phyloP scores from a whole-genome alignment of 2,329 filamentous ascomycete species.

The Nothomitra cinnamomea region DNA sequence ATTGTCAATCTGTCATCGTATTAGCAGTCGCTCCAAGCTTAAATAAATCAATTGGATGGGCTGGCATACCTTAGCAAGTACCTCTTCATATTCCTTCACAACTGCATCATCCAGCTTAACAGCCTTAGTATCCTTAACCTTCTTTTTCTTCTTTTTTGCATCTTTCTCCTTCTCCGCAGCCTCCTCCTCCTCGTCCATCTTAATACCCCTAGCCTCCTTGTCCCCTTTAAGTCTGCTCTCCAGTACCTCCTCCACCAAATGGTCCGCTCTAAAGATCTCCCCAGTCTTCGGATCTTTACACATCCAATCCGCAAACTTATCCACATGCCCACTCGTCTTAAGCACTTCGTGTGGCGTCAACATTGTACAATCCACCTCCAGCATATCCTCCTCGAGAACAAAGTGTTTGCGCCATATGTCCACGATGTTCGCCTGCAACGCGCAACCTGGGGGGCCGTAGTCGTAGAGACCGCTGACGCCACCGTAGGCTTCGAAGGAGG shows the following conservation, averaged over 20 bases:
- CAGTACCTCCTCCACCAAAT: constrained; percentile 88
- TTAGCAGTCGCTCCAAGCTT: not conserved
- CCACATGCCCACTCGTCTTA: constrained; percentile 91
- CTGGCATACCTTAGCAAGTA: constrained; percentile 49
- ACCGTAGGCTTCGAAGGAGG: constrained; percentile 89
- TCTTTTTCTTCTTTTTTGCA: constrained; percentile 74
- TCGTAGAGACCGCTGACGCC: constrained; percentile 82
- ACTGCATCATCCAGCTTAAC: constrained; percentile 77
- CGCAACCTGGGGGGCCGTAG: constrained; percentile 78
- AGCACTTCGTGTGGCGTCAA: constrained; percentile 85
- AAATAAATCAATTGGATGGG: not conserved
- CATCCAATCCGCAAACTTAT: constrained; percentile 98
- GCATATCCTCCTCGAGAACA: constrained; percentile 84
- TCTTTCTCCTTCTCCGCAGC: constrained; percentile 54
- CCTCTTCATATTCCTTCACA: constrained; percentile 78
- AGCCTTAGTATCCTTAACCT: constrained; percentile 54
- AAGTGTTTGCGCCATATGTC: constrained; percentile 90
- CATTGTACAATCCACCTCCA: constrained; percentile 87
- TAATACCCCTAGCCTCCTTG: constrained; percentile 78
- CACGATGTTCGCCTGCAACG: constrained; percentile 73
- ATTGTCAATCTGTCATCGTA: constrained; percentile 58
- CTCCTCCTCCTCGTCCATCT: constrained; percentile 46
- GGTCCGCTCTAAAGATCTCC: constrained; percentile 90
- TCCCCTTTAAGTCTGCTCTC: constrained; percentile 76
- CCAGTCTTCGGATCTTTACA: constrained; percentile 97